A percentile compares a stretch with the other conserved stretches of the same genome.
Conservation (phyloP, 768 basidiomycete species). For the Kockovaella imperatae region DNA sequence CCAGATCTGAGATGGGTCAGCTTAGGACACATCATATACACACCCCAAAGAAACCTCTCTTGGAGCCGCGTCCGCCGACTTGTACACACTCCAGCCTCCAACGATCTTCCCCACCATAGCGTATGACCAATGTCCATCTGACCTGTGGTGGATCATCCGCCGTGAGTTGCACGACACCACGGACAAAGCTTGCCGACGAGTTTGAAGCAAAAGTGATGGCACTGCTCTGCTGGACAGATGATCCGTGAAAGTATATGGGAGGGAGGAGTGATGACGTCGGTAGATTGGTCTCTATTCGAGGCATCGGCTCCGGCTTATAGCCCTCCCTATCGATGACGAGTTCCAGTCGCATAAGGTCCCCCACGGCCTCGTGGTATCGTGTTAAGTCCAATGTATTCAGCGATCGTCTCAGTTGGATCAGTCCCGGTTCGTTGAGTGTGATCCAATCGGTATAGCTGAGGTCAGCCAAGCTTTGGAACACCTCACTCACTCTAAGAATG, state of each 20-base stretch:
- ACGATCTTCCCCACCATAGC: slow-evolving; percentile 39
- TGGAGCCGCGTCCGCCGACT: slow-evolving; percentile 35
- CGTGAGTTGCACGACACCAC: slow-evolving; percentile 34
- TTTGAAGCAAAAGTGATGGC: slow-evolving; percentile 7
- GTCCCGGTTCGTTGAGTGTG: slow-evolving; percentile 22
- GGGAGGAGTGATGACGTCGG: slow-evolving; percentile 27
- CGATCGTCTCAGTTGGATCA: slow-evolving; percentile 10
- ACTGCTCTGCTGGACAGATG: slow-evolving; percentile 10
- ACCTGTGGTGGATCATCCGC: slow-evolving; percentile 40
- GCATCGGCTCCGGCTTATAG: slow-evolving; percentile 6
- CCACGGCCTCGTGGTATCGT: slow-evolving; percentile 32
- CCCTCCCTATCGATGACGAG: slow-evolving; percentile 11
- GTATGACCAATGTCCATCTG: slow-evolving; percentile 39
- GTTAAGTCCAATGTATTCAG: slow-evolving; percentile 18
- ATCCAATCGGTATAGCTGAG: slow-evolving; percentile 36
- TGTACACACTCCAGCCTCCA: slow-evolving; percentile 42
- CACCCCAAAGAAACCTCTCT: slow-evolving; percentile 39
- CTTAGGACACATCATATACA: slow-evolving; percentile 4
- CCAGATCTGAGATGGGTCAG: slow-evolving; percentile 23
- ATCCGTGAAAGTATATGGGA: slow-evolving; percentile 33
- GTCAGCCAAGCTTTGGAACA: neutral
- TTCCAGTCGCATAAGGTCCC: slow-evolving; percentile 32
- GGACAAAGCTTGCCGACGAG: slow-evolving; percentile 15
- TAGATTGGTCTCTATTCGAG: slow-evolving; percentile 12
- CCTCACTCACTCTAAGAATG: slow-evolving; percentile 37